phyloP scores from a whole-genome alignment of 176 grass and related monocot species.

The Cenchrus americanus region DNA sequence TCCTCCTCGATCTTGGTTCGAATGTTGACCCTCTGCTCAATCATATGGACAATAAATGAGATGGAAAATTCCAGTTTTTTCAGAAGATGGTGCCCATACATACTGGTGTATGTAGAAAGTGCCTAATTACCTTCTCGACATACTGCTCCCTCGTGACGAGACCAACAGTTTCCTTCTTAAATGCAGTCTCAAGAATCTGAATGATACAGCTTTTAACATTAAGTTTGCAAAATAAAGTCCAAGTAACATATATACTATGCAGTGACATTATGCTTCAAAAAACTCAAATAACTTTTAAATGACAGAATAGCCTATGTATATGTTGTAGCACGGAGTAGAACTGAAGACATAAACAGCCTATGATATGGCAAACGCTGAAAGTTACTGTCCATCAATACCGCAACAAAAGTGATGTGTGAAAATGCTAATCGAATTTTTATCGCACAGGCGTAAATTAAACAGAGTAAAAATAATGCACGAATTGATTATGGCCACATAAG shows the following conservation, averaged over 20 bases:
- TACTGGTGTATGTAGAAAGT: neutral
- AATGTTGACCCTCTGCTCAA: constrained; percentile 84
- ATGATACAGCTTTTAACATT: constrained; percentile 14
- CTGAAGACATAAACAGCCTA: neutral
- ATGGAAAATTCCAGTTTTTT: neutral
- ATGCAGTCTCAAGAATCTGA: constrained; percentile 97
- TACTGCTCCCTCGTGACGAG: constrained; percentile 97
- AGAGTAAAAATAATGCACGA: neutral
- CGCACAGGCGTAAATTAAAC: neutral
- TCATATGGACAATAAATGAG: constrained; percentile 14
- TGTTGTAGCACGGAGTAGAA: neutral
- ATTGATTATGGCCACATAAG: neutral
- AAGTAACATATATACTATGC: neutral
- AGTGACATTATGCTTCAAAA: neutral
- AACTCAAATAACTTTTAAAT: neutral
- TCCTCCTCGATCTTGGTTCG: constrained; percentile 91
- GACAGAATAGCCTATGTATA: neutral
- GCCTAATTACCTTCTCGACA: constrained; percentile 87
- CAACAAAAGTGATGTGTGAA: neutral
- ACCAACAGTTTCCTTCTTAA: constrained; percentile 99
- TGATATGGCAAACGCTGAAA: neutral
- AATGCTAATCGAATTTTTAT: neutral
- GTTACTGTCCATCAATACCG: neutral
- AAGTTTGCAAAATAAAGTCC: constrained; percentile 15
- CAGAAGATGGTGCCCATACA: neutral